phyloP scores from a whole-genome alignment of 2,329 filamentous ascomycete genomes.

The Beauveria asiatica region DNA sequence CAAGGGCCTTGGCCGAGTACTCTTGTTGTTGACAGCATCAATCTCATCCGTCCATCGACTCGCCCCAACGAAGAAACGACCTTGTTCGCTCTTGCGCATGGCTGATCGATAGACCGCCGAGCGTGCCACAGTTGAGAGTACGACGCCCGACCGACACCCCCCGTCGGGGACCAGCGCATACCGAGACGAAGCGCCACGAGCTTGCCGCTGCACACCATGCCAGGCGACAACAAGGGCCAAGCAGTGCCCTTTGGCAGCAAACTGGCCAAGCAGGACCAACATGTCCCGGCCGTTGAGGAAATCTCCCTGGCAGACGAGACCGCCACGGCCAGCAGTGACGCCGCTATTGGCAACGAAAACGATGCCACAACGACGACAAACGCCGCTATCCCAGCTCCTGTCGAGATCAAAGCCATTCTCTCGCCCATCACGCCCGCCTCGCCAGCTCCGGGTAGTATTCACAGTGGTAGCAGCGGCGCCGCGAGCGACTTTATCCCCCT shows the following conservation, averaged over 20 bases:
- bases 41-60: not conserved
- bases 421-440: conserved; percentile 25
- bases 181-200: not conserved
- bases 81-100: not conserved
- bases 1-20: not conserved
- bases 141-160: not conserved
- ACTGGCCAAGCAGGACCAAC: not conserved
- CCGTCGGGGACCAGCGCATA: not conserved
- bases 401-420: conserved; percentile 20
- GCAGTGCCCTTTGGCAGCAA: not conserved
- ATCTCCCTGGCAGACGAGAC: not conserved
- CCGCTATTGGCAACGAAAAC: not conserved
- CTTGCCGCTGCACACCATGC: not conserved
- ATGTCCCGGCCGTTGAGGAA: not conserved
- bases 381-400: not conserved
- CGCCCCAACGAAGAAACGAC: not conserved
- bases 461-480: conserved; percentile 18
- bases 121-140: not conserved
- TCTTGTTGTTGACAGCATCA: not conserved
- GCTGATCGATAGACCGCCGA: not conserved
- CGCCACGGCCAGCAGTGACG: not conserved
- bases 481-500: conserved; percentile 48
- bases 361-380: not conserved
- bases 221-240: not conserved
- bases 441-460: conserved; percentile 22